phyloP scores from a whole-genome alignment of 441 rosid genomes.

The Bruguiera hainesii region DNA sequence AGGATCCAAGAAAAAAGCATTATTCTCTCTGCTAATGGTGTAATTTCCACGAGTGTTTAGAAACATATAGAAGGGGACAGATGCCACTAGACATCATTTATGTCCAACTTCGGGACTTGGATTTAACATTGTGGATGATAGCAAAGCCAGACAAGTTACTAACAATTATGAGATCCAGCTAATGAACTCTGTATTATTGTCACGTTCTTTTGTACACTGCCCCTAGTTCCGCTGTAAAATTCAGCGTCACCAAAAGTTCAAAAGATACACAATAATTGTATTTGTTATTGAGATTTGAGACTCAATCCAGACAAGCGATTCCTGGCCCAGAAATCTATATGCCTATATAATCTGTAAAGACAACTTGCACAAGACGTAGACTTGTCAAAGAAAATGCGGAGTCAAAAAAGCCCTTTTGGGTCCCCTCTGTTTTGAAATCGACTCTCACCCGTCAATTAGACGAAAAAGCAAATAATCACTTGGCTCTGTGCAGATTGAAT shows the following conservation, averaged over 20 bases:
- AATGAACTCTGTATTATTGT: background rate
- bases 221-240: background rate
- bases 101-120: no score
- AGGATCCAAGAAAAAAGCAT: no score
- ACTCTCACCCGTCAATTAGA: background rate
- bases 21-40: no score
- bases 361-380: no score
- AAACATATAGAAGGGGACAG: no score
- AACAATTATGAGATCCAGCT: conserved; percentile 5
- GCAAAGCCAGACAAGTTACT: background rate
- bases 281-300: background rate
- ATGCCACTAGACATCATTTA: no score
- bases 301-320: background rate
- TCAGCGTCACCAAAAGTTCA: background rate
- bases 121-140: background rate
- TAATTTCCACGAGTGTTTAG: no score
- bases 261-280: background rate
- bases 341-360: no score
- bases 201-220: background rate
- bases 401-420: conserved; percentile 16
- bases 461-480: background rate
- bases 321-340: no score
- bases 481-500: background rate
- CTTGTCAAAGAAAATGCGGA: no score
- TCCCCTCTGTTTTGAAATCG: background rate